Evolutionary conservation across 345 rosid genomes (phyloP).

Genomic region (Corchorus olitorius): DNA sequence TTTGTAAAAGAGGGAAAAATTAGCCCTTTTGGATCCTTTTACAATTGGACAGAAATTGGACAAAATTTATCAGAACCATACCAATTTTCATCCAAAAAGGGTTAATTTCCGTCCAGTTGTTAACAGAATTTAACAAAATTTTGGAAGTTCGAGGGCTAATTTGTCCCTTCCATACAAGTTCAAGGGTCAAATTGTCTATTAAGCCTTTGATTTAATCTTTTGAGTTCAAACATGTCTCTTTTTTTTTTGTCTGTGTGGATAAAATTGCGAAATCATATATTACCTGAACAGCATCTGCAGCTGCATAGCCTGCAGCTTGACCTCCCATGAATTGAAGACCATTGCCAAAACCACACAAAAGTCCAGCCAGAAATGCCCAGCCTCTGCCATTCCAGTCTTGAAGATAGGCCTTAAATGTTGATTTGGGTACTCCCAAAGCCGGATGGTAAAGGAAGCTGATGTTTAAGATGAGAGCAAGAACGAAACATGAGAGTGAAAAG

Average conservation of each 20-base stretch:
- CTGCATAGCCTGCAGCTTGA: slow-evolving; percentile 91
- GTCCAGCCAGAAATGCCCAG: slow-evolving; percentile 80
- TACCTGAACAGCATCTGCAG: slow-evolving; percentile 81
- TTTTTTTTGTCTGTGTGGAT: slow-evolving; percentile 41
- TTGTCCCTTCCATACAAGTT: too few species aligned
- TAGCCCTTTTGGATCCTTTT: too few species aligned
- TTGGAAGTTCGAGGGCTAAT: too few species aligned
- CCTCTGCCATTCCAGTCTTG: slow-evolving; percentile 81
- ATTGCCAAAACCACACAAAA: slow-evolving; percentile 77
- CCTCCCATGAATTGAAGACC: slow-evolving; percentile 94
- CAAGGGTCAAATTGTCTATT: too few species aligned
- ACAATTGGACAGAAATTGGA: too few species aligned
- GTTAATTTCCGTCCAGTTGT: too few species aligned
- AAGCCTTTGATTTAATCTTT: neutral
- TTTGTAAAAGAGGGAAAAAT: too few species aligned
- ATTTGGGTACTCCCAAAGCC: slow-evolving; percentile 53
- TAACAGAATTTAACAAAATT: too few species aligned
- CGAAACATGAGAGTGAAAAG: slow-evolving; percentile 67
- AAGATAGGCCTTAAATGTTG: slow-evolving; percentile 66
- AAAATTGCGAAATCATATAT: slow-evolving; percentile 34
- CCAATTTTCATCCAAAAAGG: too few species aligned
- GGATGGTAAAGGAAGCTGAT: slow-evolving; percentile 66
- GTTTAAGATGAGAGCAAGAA: slow-evolving; percentile 58
- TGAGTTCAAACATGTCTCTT: neutral
- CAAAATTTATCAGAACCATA: too few species aligned